Evolutionary conservation across 306 rosid species (phyloP), one percentile per base, ranked within the genome.

Genomic region (Luffa aegyptiaca): DNA sequence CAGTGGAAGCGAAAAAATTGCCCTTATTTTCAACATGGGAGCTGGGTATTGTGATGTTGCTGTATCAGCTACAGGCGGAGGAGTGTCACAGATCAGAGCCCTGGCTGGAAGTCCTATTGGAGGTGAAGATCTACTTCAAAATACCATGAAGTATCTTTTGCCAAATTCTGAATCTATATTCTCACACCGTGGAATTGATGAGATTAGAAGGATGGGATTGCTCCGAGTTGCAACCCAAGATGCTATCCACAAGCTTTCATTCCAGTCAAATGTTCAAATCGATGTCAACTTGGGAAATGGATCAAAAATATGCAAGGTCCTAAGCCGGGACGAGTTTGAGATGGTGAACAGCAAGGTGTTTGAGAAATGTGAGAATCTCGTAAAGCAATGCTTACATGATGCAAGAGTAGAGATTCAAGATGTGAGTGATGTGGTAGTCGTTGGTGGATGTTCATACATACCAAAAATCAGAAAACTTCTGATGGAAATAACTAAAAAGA

Each of bases 101-200:
- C 79, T 94, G 81, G 89, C 95, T 33, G 98, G 98, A 82, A 82
- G 87, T 80, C 82, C 97, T 39, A 66, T 88, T n/a, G 98, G 97
- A 26, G 98, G 98, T 63, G 98, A 94, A 85, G 98, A 94, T 86
- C 73, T 94, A 77, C 97, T 94, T 82, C 98, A 91, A 86, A 94
- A 88, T 58, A 91, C 87, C 88, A 91, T 92, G 92, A 86, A 31
- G 11, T 46, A 89, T 84, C 87, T 94, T 51, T 80, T 91, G 68
- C 97, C 97, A 3, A 84, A 88, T 65, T 82, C 84, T n/a, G 91
- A 87, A 42, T 72, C 48, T 56, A 84, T 90, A 70, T 85, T 89
- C 65, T 79, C 82, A 49, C 85, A 44, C 63, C 90, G 78, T 5
- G 88, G 93, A 9, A 79, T 85, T 20, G 79, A 87, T 13, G 92